A percentile compares a stretch with the other conserved stretches of the same genome.
phyloP scores from a whole-genome alignment of 257 asterid species.

The Solanum clarkiae region DNA sequence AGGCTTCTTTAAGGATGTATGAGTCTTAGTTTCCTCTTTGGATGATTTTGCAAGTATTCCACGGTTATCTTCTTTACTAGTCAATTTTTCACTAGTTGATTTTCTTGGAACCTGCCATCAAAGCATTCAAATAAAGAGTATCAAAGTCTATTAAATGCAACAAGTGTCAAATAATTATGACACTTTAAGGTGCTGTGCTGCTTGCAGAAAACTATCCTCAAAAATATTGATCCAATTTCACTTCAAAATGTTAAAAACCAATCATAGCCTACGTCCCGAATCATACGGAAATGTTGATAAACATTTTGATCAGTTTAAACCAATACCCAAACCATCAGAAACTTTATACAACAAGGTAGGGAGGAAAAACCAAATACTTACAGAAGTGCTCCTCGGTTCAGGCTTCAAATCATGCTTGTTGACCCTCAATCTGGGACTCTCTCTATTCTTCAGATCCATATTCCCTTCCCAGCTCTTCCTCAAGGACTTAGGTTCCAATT shows the following conservation, averaged over 20 bases:
- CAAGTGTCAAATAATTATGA: not conserved
- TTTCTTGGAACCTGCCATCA: slow-evolving; percentile 59
- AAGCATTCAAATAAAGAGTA: slow-evolving; percentile 1
- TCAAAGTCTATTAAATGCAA: not conserved
- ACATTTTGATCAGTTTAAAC: not conserved
- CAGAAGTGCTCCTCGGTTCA: slow-evolving; percentile 61
- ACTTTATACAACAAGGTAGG: not conserved
- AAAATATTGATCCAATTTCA: not conserved
- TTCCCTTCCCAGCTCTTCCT: slow-evolving; percentile 99
- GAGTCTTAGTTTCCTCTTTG: slow-evolving; percentile 42
- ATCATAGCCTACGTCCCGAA: not conserved
- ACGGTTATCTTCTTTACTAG: slow-evolving; percentile 50
- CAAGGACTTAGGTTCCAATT: slow-evolving; percentile 79
- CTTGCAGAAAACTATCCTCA: not conserved
- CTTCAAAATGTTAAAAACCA: not conserved
- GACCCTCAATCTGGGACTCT: slow-evolving; percentile 67
- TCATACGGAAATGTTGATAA: not conserved
- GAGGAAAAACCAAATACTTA: slow-evolving; percentile 23
- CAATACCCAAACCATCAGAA: not conserved
- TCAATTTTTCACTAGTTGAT: slow-evolving; percentile 49
- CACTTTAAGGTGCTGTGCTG: not conserved
- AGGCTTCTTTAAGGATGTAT: slow-evolving; percentile 33
- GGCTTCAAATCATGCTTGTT: slow-evolving; percentile 45
- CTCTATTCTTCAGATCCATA: slow-evolving; percentile 66
- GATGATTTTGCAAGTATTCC: slow-evolving; percentile 31